Evolutionary conservation across 2,329 filamentous ascomycete species (phyloP).

Genomic region (Capronia coronata): DNA sequence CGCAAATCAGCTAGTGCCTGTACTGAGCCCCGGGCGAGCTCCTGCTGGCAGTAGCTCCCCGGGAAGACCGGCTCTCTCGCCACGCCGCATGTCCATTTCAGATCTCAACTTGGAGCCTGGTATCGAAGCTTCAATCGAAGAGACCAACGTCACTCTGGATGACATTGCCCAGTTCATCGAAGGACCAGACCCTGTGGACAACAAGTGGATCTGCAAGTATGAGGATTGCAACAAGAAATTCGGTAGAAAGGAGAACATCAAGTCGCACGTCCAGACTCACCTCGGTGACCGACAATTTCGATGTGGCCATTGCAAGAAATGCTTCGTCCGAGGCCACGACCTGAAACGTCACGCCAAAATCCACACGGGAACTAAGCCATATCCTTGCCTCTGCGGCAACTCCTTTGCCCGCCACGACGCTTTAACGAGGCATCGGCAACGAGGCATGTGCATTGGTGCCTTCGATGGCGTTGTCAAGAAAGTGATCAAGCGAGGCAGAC

Average conservation of each 20-base stretch:
- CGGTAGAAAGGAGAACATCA: conserved; percentile 97
- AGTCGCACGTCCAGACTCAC: conserved; percentile 96
- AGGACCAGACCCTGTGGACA: conserved; percentile 64
- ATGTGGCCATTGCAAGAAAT: conserved; percentile 88
- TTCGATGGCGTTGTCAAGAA: conserved; percentile 73
- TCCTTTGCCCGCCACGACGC: conserved; percentile 94
- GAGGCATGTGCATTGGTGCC: conserved; percentile 92
- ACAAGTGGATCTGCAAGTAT: conserved; percentile 72
- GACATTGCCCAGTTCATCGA: conserved; percentile 72
- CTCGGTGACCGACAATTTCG: conserved; percentile 92
- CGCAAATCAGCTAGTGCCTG: conserved; percentile 18
- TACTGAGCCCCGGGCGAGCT: conserved; percentile 23
- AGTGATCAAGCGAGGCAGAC: conserved; percentile 59
- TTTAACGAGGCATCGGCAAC: conserved; percentile 84
- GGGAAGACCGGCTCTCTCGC: conserved; percentile 36
- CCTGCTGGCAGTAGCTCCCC: conserved; percentile 28
- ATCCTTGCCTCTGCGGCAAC: conserved; percentile 89
- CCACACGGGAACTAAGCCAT: conserved; percentile 91
- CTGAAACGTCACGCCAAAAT: conserved; percentile 97
- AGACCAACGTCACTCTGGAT: conserved; percentile 80
- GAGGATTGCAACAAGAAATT: conserved; percentile 81
- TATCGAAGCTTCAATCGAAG: conserved; percentile 57
- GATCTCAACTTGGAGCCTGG: conserved; percentile 49
- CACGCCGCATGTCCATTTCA: conserved; percentile 41
- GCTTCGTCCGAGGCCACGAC: conserved; percentile 94